Evolutionary conservation across 2,329 filamentous ascomycete genomes (phyloP).

Genomic region (Fusarium sp.): DNA sequence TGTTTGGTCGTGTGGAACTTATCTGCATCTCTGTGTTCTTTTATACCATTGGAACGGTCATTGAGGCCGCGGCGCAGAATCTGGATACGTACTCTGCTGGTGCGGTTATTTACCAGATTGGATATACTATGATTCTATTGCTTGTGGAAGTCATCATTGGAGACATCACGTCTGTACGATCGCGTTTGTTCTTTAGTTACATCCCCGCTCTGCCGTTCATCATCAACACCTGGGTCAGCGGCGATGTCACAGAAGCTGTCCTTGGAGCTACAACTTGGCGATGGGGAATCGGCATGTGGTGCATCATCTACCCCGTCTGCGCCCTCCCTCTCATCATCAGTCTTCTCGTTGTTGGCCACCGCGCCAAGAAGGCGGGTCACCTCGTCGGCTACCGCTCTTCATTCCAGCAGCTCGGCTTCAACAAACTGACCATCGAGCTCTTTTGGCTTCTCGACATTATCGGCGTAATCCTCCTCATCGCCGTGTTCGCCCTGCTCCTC

Average conservation of each 20-base stretch:
- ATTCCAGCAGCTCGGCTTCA: conserved; percentile 45
- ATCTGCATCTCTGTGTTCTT: conserved; percentile 68
- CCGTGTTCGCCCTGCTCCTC: conserved; percentile 57
- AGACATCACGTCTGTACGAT: conserved; percentile 70
- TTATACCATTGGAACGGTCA: conserved; percentile 65
- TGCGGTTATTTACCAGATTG: conserved; percentile 69
- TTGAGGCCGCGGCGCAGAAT: conserved; percentile 61
- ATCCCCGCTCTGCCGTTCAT: conserved; percentile 68
- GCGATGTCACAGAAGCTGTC: conserved; percentile 62
- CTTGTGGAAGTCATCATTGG: conserved; percentile 72
- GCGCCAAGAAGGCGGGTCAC: conserved; percentile 61
- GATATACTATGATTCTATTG: conserved; percentile 69
- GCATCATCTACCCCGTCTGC: conserved; percentile 68
- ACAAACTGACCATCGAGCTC: conserved; percentile 50
- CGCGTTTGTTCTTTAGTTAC: conserved; percentile 72
- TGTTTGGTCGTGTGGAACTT: conserved; percentile 69
- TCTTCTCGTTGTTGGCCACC: conserved; percentile 59
- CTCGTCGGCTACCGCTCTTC: conserved; percentile 51
- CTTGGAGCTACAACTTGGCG: conserved; percentile 61
- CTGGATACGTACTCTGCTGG: conserved; percentile 65
- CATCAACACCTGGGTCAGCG: conserved; percentile 72
- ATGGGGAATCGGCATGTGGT: conserved; percentile 73
- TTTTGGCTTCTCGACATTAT: conserved; percentile 59
- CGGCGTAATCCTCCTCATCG: conserved; percentile 57
- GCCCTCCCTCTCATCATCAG: conserved; percentile 64